Conservation (phyloP, 2,329 filamentous ascomycete genomes). For the Verticillium tricorpus region DNA sequence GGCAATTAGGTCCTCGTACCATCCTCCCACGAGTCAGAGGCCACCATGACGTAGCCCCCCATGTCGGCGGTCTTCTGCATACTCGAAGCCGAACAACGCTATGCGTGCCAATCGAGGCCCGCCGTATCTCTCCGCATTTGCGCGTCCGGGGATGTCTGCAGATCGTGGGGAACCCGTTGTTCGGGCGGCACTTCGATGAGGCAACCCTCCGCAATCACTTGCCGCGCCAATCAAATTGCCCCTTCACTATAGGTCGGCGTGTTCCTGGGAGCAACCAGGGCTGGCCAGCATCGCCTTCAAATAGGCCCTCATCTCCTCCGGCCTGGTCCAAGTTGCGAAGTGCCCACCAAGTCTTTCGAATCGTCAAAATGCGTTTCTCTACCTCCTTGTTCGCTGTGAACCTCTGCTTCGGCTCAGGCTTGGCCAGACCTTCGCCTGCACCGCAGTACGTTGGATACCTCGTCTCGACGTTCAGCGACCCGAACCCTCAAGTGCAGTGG, state of each 20-base stretch:
- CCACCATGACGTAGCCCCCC: slow-evolving; percentile 25
- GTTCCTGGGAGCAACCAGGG: not conserved
- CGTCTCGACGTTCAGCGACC: slow-evolving; percentile 29
- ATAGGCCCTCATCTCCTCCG: not conserved
- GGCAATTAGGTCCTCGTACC: not conserved
- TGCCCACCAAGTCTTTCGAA: not conserved
- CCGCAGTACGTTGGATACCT: slow-evolving; percentile 26
- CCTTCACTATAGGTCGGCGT: not conserved
- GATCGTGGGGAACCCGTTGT: not conserved
- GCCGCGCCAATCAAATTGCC: not conserved
- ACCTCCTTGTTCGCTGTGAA: not conserved
- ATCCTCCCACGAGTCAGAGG: slow-evolving; percentile 1
- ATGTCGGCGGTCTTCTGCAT: slow-evolving; percentile 16
- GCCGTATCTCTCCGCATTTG: not conserved
- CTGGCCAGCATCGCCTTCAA: not conserved
- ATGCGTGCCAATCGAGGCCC: not conserved
- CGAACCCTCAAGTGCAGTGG: slow-evolving; percentile 24
- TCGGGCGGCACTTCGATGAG: not conserved
- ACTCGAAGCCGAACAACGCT: not conserved
- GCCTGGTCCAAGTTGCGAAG: not conserved
- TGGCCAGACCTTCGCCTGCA: not conserved
- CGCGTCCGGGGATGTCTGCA: not conserved
- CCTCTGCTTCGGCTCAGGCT: not conserved
- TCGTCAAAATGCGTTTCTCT: not conserved
- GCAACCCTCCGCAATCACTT: not conserved